A percentile compares a stretch with the other conserved stretches of the same genome.
These are phyloP conservation scores for Pichia ethanolica DNA, from an alignment of 805 yeast species.

Conservation along the genomic window DNA sequence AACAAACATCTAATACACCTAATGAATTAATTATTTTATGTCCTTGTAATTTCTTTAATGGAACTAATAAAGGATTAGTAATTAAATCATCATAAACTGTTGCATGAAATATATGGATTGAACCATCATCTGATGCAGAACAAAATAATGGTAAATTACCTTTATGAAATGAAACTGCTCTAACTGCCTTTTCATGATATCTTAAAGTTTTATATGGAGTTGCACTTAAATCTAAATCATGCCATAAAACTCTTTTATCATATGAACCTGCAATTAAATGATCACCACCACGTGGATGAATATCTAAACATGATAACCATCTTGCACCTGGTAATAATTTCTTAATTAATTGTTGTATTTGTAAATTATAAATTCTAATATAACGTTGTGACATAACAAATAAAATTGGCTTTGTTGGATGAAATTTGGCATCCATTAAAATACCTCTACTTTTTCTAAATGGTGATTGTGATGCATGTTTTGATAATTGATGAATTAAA, in stretches of 20 bases:
- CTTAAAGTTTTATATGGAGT: constrained; percentile 94
- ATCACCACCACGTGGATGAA: constrained; percentile 90
- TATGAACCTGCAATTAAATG: constrained; percentile 86
- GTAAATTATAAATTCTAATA: constrained; percentile 81
- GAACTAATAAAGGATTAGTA: constrained; percentile 93
- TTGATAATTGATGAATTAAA: constrained; percentile 87
- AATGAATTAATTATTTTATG: constrained; percentile 72
- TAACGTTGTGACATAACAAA: constrained; percentile 93
- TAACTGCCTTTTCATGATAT: constrained; percentile 91
- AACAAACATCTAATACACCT: constrained; percentile 79
- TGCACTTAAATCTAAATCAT: constrained; percentile 79
- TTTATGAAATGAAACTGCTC: constrained; percentile 81
- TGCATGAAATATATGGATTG: constrained; percentile 90
- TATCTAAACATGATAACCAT: constrained; percentile 85
- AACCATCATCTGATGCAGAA: constrained; percentile 92
- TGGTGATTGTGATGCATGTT: constrained; percentile 93
- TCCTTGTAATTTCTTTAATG: constrained; percentile 88
- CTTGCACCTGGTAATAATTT: constrained; percentile 92
- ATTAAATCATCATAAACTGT: constrained; percentile 91
- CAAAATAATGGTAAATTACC: constrained; percentile 83
- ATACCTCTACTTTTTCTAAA: constrained; percentile 90
- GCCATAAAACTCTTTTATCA: constrained; percentile 96
- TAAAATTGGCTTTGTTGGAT: constrained; percentile 90
- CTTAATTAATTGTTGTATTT: constrained; percentile 76
- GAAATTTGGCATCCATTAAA: constrained; percentile 93